phyloP scores from a whole-genome alignment of 495 filamentous ascomycete species.

The Neurospora sp. region DNA sequence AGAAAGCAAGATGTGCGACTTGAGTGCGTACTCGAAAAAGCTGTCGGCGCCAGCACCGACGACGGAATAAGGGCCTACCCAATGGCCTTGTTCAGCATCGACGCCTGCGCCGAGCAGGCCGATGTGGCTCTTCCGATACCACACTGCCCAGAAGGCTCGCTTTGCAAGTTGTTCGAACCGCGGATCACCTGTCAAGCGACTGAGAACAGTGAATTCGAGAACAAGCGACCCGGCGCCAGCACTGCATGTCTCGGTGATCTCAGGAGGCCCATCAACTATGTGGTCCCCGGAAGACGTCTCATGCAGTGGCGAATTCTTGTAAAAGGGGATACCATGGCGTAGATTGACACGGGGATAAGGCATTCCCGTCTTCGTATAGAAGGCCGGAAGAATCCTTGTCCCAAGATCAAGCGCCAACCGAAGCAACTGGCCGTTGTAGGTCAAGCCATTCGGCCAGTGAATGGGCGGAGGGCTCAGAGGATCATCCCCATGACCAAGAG shows the following conservation, averaged over 20 bases:
- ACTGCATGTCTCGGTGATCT: conserved; percentile 92
- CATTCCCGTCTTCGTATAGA: conserved; percentile 78
- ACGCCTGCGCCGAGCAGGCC: conserved; percentile 87
- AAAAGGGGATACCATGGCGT: conserved; percentile 84
- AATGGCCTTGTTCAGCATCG: conserved; percentile 82
- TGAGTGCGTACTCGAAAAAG: conserved; percentile 97
- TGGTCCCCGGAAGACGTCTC: conserved; percentile 19
- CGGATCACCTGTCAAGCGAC: conserved; percentile 75
- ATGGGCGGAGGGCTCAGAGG: conserved; percentile 42
- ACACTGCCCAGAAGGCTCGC: conserved; percentile 90
- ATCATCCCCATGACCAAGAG: conserved; percentile 26
- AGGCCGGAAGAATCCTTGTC: conserved; percentile 75
- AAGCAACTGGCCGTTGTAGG: conserved; percentile 85
- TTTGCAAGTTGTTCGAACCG: conserved; percentile 84
- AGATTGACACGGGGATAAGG: conserved; percentile 95
- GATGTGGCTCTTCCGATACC: conserved; percentile 73
- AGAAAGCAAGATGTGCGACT: conserved; percentile 82
- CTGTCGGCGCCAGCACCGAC: conserved; percentile 95
- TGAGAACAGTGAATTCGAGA: conserved; percentile 84
- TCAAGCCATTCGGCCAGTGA: conserved; percentile 62
- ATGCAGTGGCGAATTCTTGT: conserved; percentile 67
- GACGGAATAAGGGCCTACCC: conserved; percentile 78
- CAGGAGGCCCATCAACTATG: conserved; percentile 34
- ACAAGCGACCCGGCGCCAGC: conserved; percentile 91
- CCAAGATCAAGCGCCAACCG: conserved; percentile 77